Conservation (phyloP, 1,139 yeast species). For the Magnusiomyces clavatus region DNA sequence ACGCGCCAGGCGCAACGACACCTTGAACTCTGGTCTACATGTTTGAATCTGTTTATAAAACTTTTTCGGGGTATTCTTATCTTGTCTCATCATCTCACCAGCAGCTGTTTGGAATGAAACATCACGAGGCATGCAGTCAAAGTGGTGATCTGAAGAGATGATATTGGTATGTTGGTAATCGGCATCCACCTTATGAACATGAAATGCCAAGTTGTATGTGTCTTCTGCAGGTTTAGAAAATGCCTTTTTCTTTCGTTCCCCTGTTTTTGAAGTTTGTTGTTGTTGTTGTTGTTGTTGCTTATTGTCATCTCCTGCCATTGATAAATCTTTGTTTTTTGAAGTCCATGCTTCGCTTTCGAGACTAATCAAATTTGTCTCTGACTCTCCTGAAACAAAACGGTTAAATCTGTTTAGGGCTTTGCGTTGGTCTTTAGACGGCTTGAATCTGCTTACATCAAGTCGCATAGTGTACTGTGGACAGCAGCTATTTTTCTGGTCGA, state of each 20-base stretch:
- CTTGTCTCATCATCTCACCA: conserved; percentile 37
- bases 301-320: conserved; percentile 4
- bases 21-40: background rate
- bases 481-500: conserved; percentile 65
- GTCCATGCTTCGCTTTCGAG: background rate
- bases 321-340: background rate
- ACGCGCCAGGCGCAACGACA: conserved; percentile 41
- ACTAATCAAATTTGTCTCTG: background rate
- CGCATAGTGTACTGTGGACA: conserved; percentile 81
- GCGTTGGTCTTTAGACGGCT: conserved; percentile 57
- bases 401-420: conserved; percentile 57
- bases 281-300: no score
- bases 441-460: conserved; percentile 42
- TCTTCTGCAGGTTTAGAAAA: background rate
- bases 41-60: background rate
- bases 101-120: conserved; percentile 3
- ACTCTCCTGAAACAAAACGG: conserved; percentile 21
- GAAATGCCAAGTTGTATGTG: conserved; percentile 28
- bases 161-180: conserved; percentile 5
- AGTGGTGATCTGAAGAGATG: background rate
- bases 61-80: background rate
- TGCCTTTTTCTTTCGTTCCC: background rate
- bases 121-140: background rate
- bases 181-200: conserved; percentile 19
- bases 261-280: no score